A percentile compares a stretch with the other conserved stretches of the same genome.
These are phyloP conservation scores for Leccinum barrowsii DNA, from an alignment of 768 basidiomycete genomes.

Conservation along the genomic window DNA sequence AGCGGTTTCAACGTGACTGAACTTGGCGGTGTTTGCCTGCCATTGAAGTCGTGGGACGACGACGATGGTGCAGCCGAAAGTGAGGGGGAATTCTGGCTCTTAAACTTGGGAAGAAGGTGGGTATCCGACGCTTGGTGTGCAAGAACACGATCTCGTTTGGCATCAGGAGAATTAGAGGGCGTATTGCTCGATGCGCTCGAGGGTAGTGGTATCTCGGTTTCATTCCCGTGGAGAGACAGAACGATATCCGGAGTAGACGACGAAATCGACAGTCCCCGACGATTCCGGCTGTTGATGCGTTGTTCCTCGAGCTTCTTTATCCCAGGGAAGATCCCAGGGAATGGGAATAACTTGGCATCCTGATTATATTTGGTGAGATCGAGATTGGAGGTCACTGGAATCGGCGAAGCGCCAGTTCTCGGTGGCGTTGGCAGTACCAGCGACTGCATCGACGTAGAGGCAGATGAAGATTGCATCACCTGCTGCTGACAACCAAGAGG, in stretches of 20 bases:
- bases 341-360: constrained; percentile 79
- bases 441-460: constrained; percentile 60
- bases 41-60: constrained; percentile 48
- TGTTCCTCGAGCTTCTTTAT: constrained; percentile 77
- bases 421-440: constrained; percentile 52
- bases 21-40: constrained; percentile 32
- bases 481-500: constrained; percentile 50
- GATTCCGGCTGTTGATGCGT: constrained; percentile 49
- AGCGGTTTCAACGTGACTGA: constrained; percentile 43
- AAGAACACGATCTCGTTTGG: constrained; percentile 55
- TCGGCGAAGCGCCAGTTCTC: constrained; percentile 66
- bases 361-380: constrained; percentile 69
- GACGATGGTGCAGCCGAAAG: constrained; percentile 43
- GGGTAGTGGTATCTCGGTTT: constrained; percentile 40
- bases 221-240: constrained; percentile 42
- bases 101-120: constrained; percentile 55
- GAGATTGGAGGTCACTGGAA: constrained; percentile 67
- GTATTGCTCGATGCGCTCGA: constrained; percentile 51
- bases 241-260: constrained; percentile 49
- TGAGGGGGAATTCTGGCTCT: constrained; percentile 36
- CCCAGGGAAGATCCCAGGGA: constrained; percentile 91
- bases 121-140: constrained; percentile 71
- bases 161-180: constrained; percentile 47
- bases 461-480: constrained; percentile 60
- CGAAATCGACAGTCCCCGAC: constrained; percentile 47